Conservation (phyloP, 208 protist species). For the Acanthamoeba castellanii region DNA sequence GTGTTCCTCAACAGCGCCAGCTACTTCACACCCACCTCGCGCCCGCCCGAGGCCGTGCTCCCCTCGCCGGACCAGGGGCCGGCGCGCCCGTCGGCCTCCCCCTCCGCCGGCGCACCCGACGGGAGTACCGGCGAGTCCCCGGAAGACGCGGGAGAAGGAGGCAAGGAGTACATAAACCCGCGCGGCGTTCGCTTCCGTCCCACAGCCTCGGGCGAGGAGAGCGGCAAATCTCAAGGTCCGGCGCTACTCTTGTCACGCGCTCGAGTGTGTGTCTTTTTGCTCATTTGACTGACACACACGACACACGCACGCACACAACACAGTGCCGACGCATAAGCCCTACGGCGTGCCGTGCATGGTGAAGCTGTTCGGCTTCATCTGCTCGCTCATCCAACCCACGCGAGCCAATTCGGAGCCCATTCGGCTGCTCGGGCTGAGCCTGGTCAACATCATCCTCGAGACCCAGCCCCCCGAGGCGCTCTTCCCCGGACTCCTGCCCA, state of each 20-base stretch:
- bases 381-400: conserved; percentile 64
- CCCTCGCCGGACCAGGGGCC: background rate
- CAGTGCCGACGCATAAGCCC: conserved; percentile 31
- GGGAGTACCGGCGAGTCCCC: too few species aligned
- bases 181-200: conserved; percentile 64
- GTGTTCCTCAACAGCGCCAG: conserved; percentile 41
- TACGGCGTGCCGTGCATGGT: conserved; percentile 48
- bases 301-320: background rate
- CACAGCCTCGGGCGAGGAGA: conserved; percentile 16
- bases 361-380: conserved; percentile 70
- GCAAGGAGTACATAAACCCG: conserved; percentile 61
- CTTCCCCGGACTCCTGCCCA: conserved; percentile 30
- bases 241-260: background rate
- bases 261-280: too few species aligned
- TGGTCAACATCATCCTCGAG: conserved; percentile 63
- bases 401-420: conserved; percentile 45
- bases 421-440: conserved; percentile 37
- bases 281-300: background rate
- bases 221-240: background rate
- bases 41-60: background rate
- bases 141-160: background rate
- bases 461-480: conserved; percentile 22
- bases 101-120: too few species aligned
- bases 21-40: conserved; percentile 16
- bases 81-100: background rate